Evolutionary conservation across 352 stramenopile species (phyloP).

Genomic region (Pythium oligandrum): DNA sequence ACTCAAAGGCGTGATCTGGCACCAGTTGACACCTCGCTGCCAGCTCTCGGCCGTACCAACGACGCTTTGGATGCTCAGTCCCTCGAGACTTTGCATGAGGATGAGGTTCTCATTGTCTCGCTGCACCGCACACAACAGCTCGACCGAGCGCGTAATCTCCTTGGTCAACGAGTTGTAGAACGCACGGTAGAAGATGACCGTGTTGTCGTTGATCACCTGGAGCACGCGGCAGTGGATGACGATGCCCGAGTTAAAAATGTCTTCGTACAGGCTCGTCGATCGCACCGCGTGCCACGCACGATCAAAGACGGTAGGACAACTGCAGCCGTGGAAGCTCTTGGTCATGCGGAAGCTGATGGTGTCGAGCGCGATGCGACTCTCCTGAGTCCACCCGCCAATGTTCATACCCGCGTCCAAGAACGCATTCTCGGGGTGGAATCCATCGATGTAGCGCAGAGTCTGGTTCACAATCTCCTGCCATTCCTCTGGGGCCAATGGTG

Average conservation of each 20-base stretch:
- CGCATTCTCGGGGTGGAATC: slow-evolving; percentile 22
- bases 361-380: slow-evolving; percentile 19
- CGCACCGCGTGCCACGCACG: slow-evolving; percentile 18
- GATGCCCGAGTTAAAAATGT: slow-evolving; percentile 20
- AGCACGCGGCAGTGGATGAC: slow-evolving; percentile 22
- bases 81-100: slow-evolving; percentile 42
- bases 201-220: slow-evolving; percentile 47
- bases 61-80: slow-evolving; percentile 47
- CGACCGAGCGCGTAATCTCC: slow-evolving; percentile 43
- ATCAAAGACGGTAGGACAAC: slow-evolving; percentile 14
- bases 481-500: slow-evolving; percentile 16
- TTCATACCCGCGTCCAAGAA: slow-evolving; percentile 16
- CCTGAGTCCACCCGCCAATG: slow-evolving; percentile 18
- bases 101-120: slow-evolving; percentile 47
- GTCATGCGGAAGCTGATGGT: slow-evolving; percentile 22
- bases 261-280: slow-evolving; percentile 15
- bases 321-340: slow-evolving; percentile 17
- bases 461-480: slow-evolving; percentile 20
- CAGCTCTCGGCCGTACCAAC: slow-evolving; percentile 45
- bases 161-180: slow-evolving; percentile 56
- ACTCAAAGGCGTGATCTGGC: slow-evolving; percentile 30
- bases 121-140: slow-evolving; percentile 48
- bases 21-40: slow-evolving; percentile 43
- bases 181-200: slow-evolving; percentile 46
- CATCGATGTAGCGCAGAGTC: slow-evolving; percentile 25